These are phyloP conservation scores for Amauroascus niger DNA, from an alignment of 2,329 filamentous ascomycete genomes.

Conservation along the genomic window DNA sequence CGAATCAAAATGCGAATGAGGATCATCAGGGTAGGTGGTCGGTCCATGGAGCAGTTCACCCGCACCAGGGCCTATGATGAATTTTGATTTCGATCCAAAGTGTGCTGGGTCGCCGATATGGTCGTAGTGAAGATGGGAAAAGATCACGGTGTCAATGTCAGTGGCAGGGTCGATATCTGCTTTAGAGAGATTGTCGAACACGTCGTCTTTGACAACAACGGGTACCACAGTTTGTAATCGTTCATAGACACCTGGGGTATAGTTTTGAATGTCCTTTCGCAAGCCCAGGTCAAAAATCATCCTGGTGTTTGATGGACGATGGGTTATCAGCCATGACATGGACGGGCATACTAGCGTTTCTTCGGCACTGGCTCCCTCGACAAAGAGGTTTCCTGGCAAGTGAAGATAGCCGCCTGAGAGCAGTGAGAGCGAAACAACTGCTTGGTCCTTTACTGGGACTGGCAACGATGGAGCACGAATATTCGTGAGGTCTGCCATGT, in stretches of 20 bases:
- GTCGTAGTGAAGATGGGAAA: slow-evolving; percentile 27
- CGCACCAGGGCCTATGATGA: slow-evolving; percentile 23
- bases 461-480: background rate
- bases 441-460: background rate
- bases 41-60: slow-evolving; percentile 16
- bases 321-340: slow-evolving; percentile 13
- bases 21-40: slow-evolving; percentile 19
- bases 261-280: slow-evolving; percentile 25
- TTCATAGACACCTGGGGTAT: slow-evolving; percentile 19
- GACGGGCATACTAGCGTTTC: slow-evolving; percentile 4
- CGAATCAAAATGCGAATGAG: slow-evolving; percentile 17
- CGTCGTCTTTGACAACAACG: slow-evolving; percentile 21
- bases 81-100: slow-evolving; percentile 21
- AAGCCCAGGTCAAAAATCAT: slow-evolving; percentile 28
- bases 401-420: slow-evolving; percentile 10
- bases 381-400: slow-evolving; percentile 3
- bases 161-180: slow-evolving; percentile 13
- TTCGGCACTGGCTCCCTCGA: background rate
- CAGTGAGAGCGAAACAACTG: background rate
- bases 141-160: slow-evolving; percentile 24
- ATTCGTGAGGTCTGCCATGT: background rate
- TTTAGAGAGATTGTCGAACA: slow-evolving; percentile 22
- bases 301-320: slow-evolving; percentile 11
- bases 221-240: slow-evolving; percentile 9
- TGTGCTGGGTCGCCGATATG: slow-evolving; percentile 23